Evolutionary conservation across 495 filamentous ascomycete genomes (phyloP).

Genomic region (Podospora appendiculata): DNA sequence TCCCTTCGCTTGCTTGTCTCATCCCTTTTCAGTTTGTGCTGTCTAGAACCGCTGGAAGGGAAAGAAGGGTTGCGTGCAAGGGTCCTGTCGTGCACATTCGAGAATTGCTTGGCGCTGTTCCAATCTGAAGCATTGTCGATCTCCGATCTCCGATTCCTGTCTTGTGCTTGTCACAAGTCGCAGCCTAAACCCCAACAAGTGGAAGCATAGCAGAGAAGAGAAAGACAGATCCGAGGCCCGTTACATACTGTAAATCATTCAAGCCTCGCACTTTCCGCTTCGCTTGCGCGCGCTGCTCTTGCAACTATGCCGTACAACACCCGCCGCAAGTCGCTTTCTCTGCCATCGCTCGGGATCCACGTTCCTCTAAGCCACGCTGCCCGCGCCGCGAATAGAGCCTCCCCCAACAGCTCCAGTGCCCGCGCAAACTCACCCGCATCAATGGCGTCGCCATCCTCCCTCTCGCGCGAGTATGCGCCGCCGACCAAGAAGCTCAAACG

Average conservation of each 20-base stretch:
- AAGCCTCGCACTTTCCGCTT: conserved; percentile 1
- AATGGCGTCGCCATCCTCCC: conserved; percentile 46
- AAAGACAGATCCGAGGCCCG: background rate
- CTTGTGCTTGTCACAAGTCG: too few species aligned
- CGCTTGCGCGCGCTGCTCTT: background rate
- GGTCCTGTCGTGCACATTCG: background rate
- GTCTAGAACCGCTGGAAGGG: background rate
- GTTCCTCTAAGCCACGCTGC: conserved; percentile 64
- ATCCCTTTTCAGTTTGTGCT: background rate
- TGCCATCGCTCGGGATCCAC: conserved; percentile 89
- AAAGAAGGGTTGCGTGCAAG: background rate
- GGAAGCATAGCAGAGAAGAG: background rate
- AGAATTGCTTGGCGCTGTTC: too few species aligned
- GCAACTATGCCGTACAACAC: conserved; percentile 78
- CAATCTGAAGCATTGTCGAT: too few species aligned
- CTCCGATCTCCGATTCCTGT: too few species aligned
- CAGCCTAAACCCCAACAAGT: too few species aligned
- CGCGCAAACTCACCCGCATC: conserved; percentile 43
- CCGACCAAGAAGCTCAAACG: conserved; percentile 82
- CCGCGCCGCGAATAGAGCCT: conserved; percentile 32
- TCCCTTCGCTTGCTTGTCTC: background rate
- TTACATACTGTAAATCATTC: conserved; percentile 14
- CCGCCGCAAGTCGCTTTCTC: conserved; percentile 89
- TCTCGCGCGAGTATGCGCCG: conserved; percentile 47
- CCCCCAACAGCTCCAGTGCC: conserved; percentile 10